Conservation (phyloP, 768 basidiomycete species). For the Rhodosporidiobolus odoratus region DNA sequence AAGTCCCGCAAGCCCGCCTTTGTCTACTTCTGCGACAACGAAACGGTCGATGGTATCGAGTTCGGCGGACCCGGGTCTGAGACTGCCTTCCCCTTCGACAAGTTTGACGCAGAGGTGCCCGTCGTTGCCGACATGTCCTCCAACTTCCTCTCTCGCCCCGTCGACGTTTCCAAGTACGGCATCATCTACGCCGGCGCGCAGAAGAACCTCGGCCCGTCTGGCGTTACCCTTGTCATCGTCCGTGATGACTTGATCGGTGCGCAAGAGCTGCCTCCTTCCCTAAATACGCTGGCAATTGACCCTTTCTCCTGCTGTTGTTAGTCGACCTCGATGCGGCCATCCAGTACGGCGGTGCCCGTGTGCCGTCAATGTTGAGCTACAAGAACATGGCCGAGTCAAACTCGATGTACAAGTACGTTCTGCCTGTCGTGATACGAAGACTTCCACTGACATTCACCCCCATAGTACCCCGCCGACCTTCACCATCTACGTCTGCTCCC, state of each 20-base stretch:
- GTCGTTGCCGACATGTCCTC: constrained; percentile 93
- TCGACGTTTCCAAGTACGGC: constrained; percentile 66
- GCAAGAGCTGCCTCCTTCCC: not conserved
- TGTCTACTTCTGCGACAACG: constrained; percentile 99
- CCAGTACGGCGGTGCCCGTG: constrained; percentile 63
- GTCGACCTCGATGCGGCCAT: constrained; percentile 71
- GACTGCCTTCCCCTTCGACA: constrained; percentile 66
- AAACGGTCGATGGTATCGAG: constrained; percentile 93
- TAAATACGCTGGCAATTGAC: not conserved
- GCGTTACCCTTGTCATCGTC: constrained; percentile 86
- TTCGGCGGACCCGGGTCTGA: constrained; percentile 53
- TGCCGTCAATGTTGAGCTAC: constrained; percentile 76
- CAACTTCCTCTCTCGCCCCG: constrained; percentile 92
- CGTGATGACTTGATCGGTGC: constrained; percentile 82
- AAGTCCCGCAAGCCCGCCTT: constrained; percentile 64
- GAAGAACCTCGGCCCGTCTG: constrained; percentile 95
- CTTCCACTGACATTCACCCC: not conserved
- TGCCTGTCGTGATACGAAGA: not conserved
- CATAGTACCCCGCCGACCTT: constrained; percentile 92
- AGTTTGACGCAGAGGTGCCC: constrained; percentile 52
- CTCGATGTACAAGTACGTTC: constrained; percentile 49
- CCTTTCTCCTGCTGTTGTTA: not conserved
- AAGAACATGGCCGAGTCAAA: constrained; percentile 67
- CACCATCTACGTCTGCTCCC: constrained; percentile 78
- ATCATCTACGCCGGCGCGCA: constrained; percentile 95